A percentile compares a stretch with the other conserved stretches of the same genome.
phyloP scores from a whole-genome alignment of 495 filamentous ascomycete genomes.

The Trichoderma reesei region DNA sequence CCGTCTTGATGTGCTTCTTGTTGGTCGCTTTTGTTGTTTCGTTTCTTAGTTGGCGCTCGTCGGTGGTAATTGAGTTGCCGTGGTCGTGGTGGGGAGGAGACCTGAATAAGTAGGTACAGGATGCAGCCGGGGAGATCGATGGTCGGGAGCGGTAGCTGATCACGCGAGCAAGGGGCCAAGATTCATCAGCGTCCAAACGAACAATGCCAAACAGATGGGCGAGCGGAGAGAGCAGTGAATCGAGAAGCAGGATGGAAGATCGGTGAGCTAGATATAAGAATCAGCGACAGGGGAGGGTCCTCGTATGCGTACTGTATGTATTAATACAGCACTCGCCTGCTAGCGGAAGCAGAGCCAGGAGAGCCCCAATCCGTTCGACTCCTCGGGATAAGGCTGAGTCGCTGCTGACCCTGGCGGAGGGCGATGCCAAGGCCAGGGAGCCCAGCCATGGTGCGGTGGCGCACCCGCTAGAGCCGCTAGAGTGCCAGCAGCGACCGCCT shows the following conservation, averaged over 20 bases:
- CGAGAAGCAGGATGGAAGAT: not conserved
- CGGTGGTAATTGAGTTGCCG: not conserved
- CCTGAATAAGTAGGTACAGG: not conserved
- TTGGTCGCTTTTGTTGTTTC: not conserved
- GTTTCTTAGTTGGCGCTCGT: not conserved
- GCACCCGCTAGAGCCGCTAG: constrained; percentile 3
- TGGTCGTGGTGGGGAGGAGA: not conserved
- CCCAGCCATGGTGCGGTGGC: constrained; percentile 5
- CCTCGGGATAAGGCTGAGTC: too few species aligned
- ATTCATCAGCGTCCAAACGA: not conserved
- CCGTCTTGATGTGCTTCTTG: not conserved
- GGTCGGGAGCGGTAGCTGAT: constrained; percentile 3
- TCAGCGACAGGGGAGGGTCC: not conserved
- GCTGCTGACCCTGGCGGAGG: not conserved
- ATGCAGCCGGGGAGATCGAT: not conserved
- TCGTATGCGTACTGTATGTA: not conserved
- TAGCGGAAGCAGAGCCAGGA: too few species aligned
- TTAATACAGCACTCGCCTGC: too few species aligned
- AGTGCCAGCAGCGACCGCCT: not conserved
- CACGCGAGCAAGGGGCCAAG: not conserved
- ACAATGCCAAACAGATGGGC: not conserved
- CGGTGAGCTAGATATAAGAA: constrained; percentile 1
- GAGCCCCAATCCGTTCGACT: too few species aligned
- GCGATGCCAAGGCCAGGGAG: constrained; percentile 6
- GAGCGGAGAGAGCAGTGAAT: not conserved